A percentile compares a stretch with the other conserved stretches of the same genome.
These are phyloP conservation scores for Cercophora scortea DNA, from an alignment of 495 filamentous ascomycete genomes.

Conservation along the genomic window DNA sequence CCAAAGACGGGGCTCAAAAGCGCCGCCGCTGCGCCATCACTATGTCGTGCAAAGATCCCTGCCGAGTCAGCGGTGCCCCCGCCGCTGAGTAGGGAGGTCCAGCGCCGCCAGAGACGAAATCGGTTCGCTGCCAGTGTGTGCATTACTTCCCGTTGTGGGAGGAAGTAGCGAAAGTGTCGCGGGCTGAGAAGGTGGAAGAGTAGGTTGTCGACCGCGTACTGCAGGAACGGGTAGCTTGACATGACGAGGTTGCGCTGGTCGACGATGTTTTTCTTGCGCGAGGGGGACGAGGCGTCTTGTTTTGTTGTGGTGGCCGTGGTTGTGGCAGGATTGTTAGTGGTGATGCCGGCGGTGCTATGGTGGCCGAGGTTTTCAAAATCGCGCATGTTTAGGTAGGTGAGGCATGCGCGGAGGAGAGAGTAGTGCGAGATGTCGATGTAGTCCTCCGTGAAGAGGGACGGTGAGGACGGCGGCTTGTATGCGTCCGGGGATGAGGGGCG, in stretches of 20 bases:
- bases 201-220: conserved; percentile 28
- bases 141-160: conserved; percentile 25
- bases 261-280: conserved; percentile 7
- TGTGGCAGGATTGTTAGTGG: background rate
- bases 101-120: conserved; percentile 27
- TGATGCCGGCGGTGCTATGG: background rate
- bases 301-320: background rate
- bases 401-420: conserved; percentile 24
- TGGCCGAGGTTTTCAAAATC: conserved; percentile 25
- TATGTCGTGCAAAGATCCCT: conserved; percentile 11
- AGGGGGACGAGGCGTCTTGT: background rate
- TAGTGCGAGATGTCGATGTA: conserved; percentile 26
- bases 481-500: background rate
- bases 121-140: conserved; percentile 13
- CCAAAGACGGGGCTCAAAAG: conserved; percentile 28
- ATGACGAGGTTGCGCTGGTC: conserved; percentile 22
- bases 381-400: conserved; percentile 29
- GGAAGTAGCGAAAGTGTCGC: conserved; percentile 23
- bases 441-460: conserved; percentile 4
- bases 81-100: conserved; percentile 27
- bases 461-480: background rate
- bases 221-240: conserved; percentile 27
- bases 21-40: conserved; percentile 1
- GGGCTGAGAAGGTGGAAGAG: conserved; percentile 28
- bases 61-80: conserved; percentile 20